Conservation (phyloP, 305 asterid species). For the Petunia hybrid region DNA sequence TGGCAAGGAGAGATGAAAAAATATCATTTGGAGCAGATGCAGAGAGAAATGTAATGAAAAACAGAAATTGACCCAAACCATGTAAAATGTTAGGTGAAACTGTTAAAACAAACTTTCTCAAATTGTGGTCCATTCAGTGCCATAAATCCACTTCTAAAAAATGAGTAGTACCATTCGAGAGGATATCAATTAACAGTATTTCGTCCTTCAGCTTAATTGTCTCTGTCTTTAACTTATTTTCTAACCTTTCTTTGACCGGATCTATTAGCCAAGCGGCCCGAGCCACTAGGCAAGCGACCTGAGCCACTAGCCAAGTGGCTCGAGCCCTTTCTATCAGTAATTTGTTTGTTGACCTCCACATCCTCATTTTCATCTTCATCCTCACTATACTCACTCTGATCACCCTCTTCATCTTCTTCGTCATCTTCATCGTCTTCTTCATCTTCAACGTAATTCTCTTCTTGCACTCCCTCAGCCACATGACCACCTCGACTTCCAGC, state of each 20-base stretch:
- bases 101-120: slow-evolving; percentile 7
- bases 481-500: slow-evolving; percentile 71
- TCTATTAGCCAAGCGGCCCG: slow-evolving; percentile 40
- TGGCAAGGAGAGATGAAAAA: background rate
- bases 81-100: background rate
- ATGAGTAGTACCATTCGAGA: background rate
- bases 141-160: slow-evolving; percentile 8
- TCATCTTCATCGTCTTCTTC: slow-evolving; percentile 69
- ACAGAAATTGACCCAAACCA: background rate
- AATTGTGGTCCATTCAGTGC: slow-evolving; percentile 2
- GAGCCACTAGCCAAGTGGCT: no score
- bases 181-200: background rate
- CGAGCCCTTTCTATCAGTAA: slow-evolving; percentile 26
- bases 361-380: slow-evolving; percentile 31
- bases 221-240: slow-evolving; percentile 48
- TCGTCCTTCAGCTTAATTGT: slow-evolving; percentile 58
- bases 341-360: slow-evolving; percentile 31
- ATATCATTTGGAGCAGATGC: background rate
- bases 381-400: slow-evolving; percentile 85
- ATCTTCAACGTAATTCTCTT: slow-evolving; percentile 50
- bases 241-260: slow-evolving; percentile 51
- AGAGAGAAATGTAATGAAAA: background rate
- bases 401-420: slow-evolving; percentile 69
- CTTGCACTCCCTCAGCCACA: slow-evolving; percentile 48
- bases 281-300: no score